These are phyloP conservation scores for Trichophyton rubrum DNA, from an alignment of 2,329 filamentous ascomycete genomes.

Conservation along the genomic window DNA sequence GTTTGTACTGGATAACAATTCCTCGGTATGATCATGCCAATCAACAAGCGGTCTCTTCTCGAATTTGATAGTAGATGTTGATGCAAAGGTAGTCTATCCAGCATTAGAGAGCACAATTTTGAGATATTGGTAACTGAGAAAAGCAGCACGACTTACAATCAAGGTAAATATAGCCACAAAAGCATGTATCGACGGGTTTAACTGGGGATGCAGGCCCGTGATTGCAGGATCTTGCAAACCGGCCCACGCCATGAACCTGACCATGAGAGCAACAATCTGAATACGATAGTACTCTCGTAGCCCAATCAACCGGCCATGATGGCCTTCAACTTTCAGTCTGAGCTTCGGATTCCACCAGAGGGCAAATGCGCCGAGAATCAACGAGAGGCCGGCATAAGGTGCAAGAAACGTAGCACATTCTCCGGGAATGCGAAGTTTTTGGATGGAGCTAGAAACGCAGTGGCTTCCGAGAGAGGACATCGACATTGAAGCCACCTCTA, in stretches of 20 bases:
- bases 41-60: constrained; percentile 31
- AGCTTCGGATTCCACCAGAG: constrained; percentile 41
- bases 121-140: neutral
- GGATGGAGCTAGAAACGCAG: neutral
- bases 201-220: constrained; percentile 21
- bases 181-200: constrained; percentile 27
- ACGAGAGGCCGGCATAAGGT: constrained; percentile 26
- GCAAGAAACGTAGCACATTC: constrained; percentile 22
- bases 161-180: constrained; percentile 31
- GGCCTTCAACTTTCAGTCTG: constrained; percentile 32
- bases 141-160: constrained; percentile 20
- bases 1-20: constrained; percentile 19
- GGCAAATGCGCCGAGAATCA: constrained; percentile 32
- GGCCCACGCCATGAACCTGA: constrained; percentile 35
- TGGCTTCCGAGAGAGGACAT: neutral
- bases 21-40: constrained; percentile 28
- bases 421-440: constrained; percentile 15
- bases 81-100: constrained; percentile 26
- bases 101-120: constrained; percentile 16
- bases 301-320: constrained; percentile 30
- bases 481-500: neutral
- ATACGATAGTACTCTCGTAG: constrained; percentile 36
- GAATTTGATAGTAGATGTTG: constrained; percentile 27
- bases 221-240: constrained; percentile 29
- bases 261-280: constrained; percentile 34